Base-by-base conservation (phyloP, 768 basidiomycete species). In the Xerocomellus amylosporus region DNA sequence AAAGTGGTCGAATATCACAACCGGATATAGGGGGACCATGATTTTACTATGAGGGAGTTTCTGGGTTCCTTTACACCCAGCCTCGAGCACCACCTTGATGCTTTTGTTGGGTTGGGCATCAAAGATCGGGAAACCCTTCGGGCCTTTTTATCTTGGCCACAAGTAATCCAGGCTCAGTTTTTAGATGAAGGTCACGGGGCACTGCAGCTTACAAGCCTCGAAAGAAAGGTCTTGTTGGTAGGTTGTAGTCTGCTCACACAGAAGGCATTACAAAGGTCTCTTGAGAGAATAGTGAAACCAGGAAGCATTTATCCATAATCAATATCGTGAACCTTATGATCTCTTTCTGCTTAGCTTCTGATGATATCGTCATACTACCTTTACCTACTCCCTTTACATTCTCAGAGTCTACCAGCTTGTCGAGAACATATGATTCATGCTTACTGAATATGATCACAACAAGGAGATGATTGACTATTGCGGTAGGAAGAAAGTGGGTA, bases 61-160 rank as follows among this genome's bases (percentile, higher is more conserved):
- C 33, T 71, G 38, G 2, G 38, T 41, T 62, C 68, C 30, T 41
- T 64, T 46, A 34, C 22, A 24, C 65, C 70, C 9, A 59, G 24
- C 42, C 64, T 71, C 9, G 59, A 61, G 54, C 53, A 49, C 15
- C 59, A 52, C 36, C 28, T 61, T 7, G 52, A 58, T 46, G 59
- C 53, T 12, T 66, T 71, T 33, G 24, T 42, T 5, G 19, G 41
- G 45, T 41, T 70, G 44, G 69, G 68, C 24, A 43, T 71, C 46
- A 59, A 60, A 40, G 59, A 67, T 28, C 34, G 51, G 54, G 39
- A 46, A 40, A 65, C 60, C 7, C 53, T 69, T 37, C 42, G 45
- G 13, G 61, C 54, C 28, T 64, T 71, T 49, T n/a, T 66, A 17
- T 53, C 54, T 15, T 70, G 68, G 66, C 59, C 61, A 6, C 56